Base-by-base conservation (phyloP, 1,284 basidiomycete species). In the Xerocomus minutiporus region DNA sequence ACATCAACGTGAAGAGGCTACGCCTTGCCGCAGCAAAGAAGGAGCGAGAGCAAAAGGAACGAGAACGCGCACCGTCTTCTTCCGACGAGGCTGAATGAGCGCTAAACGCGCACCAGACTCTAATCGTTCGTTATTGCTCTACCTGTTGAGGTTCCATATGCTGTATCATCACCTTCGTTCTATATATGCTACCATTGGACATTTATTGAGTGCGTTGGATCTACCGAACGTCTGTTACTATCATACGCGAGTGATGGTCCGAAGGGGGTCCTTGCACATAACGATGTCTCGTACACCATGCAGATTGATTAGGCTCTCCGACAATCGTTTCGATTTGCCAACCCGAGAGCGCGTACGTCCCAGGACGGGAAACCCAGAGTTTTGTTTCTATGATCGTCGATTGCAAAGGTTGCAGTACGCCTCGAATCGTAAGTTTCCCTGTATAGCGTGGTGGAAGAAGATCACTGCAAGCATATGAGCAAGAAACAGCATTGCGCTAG, bases 271-370 rank as follows among this genome's bases (percentile, higher is more conserved):
- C 71, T 63, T 84, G 82, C 49, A 74, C 61, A 64, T 86, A 88
- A 35, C 74, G 75, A 54, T 76, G 76, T 54, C 74, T 64, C 20
- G 71, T 67, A 57, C 57, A 57, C 69, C 71, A 70, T 40, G 59
- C 17, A 23, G 57, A 54, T 12, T 48, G 50, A 17, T 50, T 52
- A 12, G 58, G 57, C 55, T 79, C 77, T 32, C 75, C 72, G 20
- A 91, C 80, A 57, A 85, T 79, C 0, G 80, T 83, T 61, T 88
- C 83, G 8, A 86, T 59, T 40, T 66, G 70, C 88, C 88, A 91
- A 2, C 78, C 75, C 42, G 75, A 76, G 7, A 89, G 67, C 5
- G 72, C 71, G 63, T 88, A 90, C 38, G 73, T 75, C n/a, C 88
- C 88, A 29, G 86, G 82, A 42, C 76, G 76, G 8, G 75, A 71